Percentiles rank a stretch among this genome's conserved stretches.
Evolutionary conservation across 2,329 filamentous ascomycete species (phyloP).

Genomic region (Penicillium sp.): DNA sequence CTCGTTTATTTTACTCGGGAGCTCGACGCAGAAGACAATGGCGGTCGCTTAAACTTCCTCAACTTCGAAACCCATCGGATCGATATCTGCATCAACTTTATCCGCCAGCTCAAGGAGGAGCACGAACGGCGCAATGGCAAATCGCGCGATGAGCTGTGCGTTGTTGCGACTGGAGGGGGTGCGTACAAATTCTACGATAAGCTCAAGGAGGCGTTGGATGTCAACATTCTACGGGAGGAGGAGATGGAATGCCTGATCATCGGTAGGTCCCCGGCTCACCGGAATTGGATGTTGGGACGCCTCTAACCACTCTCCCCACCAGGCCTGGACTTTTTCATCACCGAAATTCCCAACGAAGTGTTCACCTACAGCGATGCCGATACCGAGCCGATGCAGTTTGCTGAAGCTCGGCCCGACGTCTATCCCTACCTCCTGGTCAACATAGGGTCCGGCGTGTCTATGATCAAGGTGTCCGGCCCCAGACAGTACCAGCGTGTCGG

Average conservation of each 20-base stretch:
- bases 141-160: constrained; percentile 67
- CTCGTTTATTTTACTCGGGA: constrained; percentile 97
- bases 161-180: constrained; percentile 94
- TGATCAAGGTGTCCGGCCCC: constrained; percentile 94
- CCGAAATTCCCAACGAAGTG: constrained; percentile 92
- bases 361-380: constrained; percentile 92
- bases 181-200: constrained; percentile 96
- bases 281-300: neutral
- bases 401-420: constrained; percentile 71
- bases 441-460: constrained; percentile 93
- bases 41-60: constrained; percentile 89
- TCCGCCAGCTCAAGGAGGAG: constrained; percentile 79
- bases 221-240: constrained; percentile 87
- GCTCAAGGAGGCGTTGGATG: constrained; percentile 76
- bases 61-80: constrained; percentile 96
- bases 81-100: constrained; percentile 88
- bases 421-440: constrained; percentile 98
- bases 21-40: constrained; percentile 71
- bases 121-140: constrained; percentile 74
- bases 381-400: constrained; percentile 84
- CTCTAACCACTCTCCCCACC: neutral
- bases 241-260: constrained; percentile 99
- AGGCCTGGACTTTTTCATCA: constrained; percentile 98
- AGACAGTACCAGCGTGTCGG: constrained; percentile 85
- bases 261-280: constrained; percentile 51